Base-by-base conservation (phyloP, 2,329 filamentous ascomycete species). In the Fusarium sp. region DNA sequence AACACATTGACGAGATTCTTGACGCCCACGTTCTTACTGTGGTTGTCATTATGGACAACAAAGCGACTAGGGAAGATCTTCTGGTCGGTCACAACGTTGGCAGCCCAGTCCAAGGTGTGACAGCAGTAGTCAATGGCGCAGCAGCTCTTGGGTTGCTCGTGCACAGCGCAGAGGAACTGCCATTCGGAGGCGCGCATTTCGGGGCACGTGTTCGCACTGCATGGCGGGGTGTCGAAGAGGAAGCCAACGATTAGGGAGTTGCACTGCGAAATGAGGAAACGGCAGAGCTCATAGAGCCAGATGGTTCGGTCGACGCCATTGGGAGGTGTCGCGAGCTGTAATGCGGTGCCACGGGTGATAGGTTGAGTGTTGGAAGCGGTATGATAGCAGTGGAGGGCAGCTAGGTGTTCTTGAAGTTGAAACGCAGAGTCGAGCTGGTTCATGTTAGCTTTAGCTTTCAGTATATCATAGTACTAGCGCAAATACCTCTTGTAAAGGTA, bases 111-210 rank as follows among this genome's bases (percentile, higher is more conserved):
- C 45, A 99, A 90, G 0, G 96, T 99, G 80, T 99, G 96, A 80
- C 95, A 98, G 87, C 95, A 98, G 84, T 99, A 99, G 83, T 99
- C 96, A 78, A 99, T 98, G 55, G 96, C 96, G 81, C 95, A 98
- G 85, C 96, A 99, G 76, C 92, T 93, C 83, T 98, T 98, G 52
- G 96, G 96, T 53, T 94, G 92, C 79, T 98, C 95, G 80, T 99
- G 96, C 6, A 98, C 96, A 54, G 96, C 96, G 83, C 96, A 99
- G 50, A 99, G 89, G 78, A 98, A 99, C 83, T 99, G 96, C 96
- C 96, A 99, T 84, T 99, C 95, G 33, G 93, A 96, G 5, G 96
- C 96, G 78, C 96, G 94, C 96, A 99, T 99, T 83, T 99, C 96
- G 35, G 95, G 94, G 78, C 96, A 99, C 3, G 96, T 98, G 70